These are phyloP conservation scores for Pleurotus pulmonarius DNA, from an alignment of 768 basidiomycete species.

Conservation along the genomic window DNA sequence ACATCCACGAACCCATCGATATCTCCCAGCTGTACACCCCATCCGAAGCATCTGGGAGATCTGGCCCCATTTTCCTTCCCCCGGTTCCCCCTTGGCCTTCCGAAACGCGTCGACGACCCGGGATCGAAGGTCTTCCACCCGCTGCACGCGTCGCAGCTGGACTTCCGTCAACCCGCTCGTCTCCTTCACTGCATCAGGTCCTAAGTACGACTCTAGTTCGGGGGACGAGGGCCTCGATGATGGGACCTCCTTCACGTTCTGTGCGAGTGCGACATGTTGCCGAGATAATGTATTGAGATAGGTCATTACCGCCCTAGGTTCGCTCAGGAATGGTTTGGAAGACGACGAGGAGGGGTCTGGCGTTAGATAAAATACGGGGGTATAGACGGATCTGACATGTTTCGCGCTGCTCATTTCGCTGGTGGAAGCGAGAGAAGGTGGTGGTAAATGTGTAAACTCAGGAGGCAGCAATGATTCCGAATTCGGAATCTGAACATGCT, in stretches of 20 bases:
- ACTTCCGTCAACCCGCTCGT: background rate
- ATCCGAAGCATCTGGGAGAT: constrained; percentile 36
- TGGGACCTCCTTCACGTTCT: constrained; percentile 24
- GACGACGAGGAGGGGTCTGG: background rate
- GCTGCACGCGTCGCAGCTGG: constrained; percentile 9
- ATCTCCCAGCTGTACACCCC: constrained; percentile 34
- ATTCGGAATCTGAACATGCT: too few species aligned
- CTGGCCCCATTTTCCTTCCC: constrained; percentile 44
- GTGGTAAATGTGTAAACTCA: too few species aligned
- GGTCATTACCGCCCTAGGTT: background rate
- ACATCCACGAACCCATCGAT: constrained; percentile 22
- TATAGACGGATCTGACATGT: background rate
- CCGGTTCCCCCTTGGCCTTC: constrained; percentile 32
- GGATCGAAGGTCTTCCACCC: constrained; percentile 26
- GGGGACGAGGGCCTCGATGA: constrained; percentile 13
- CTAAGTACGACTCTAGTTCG: background rate
- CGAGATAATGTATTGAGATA: constrained; percentile 14
- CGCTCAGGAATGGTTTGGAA: background rate
- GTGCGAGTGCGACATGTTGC: constrained; percentile 22
- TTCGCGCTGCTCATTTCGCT: background rate
- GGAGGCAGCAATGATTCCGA: too few species aligned
- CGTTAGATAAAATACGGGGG: constrained; percentile 2
- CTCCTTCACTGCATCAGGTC: background rate
- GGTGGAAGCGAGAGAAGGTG: too few species aligned
- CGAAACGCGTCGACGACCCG: constrained; percentile 30